These are phyloP conservation scores for Fusarium brachygibbosum DNA, from an alignment of 2,329 filamentous ascomycete species.

Conservation along the genomic window DNA sequence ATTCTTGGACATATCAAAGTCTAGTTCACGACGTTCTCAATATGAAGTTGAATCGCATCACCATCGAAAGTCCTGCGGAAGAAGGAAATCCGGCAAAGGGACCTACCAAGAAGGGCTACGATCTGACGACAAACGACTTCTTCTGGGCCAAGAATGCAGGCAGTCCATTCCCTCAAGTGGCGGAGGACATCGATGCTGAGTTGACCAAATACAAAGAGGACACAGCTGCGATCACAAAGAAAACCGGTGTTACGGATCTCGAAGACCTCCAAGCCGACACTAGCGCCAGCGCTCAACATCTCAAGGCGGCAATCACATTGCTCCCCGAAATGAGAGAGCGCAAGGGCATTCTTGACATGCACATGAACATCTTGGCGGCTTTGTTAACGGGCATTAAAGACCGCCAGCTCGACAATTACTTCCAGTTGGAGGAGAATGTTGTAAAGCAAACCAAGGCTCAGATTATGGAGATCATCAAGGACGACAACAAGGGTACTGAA, in stretches of 20 bases:
- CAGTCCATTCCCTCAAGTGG: constrained; percentile 92
- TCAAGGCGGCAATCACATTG: constrained; percentile 95
- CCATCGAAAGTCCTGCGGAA: constrained; percentile 85
- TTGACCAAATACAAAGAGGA: constrained; percentile 96
- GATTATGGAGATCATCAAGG: constrained; percentile 87
- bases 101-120: constrained; percentile 88
- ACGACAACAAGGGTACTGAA: constrained; percentile 83
- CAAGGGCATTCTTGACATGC: constrained; percentile 95
- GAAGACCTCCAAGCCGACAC: constrained; percentile 94
- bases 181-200: constrained; percentile 95
- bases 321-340: constrained; percentile 92
- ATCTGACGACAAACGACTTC: constrained; percentile 90
- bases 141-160: constrained; percentile 97
- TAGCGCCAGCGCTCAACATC: constrained; percentile 88
- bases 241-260: constrained; percentile 91
- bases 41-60: constrained; percentile 87
- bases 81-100: constrained; percentile 81
- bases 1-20: constrained; percentile 87
- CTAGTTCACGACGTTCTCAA: constrained; percentile 76
- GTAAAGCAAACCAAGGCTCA: constrained; percentile 92
- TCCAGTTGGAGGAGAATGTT: constrained; percentile 93
- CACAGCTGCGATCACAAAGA: constrained; percentile 92
- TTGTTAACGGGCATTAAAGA: constrained; percentile 86
- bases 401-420: constrained; percentile 94
- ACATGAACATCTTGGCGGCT: constrained; percentile 97